phyloP scores from a whole-genome alignment of 371 early-diverging fungal genomes.

The Mortierella sp. region DNA sequence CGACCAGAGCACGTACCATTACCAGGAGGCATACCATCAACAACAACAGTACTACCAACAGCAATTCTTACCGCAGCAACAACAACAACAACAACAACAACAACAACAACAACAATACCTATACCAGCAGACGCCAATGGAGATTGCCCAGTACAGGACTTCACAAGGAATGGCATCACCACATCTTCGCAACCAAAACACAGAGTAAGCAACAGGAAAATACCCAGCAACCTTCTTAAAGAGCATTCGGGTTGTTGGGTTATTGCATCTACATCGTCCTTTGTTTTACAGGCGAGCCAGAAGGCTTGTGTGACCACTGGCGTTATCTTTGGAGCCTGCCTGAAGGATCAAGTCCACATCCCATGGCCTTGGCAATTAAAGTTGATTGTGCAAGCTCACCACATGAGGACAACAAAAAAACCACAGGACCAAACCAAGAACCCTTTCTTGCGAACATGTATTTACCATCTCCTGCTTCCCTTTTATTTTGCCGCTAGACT shows the following conservation, averaged over 20 bases:
- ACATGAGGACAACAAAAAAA: slow-evolving; percentile 6
- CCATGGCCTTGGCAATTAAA: slow-evolving; percentile 7
- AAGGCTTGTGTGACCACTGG: slow-evolving; percentile 1
- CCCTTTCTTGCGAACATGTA: not conserved
- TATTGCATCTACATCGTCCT: not conserved
- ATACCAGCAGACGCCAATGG: slow-evolving; percentile 23
- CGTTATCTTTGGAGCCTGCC: slow-evolving; percentile 1
- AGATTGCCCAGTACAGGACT: slow-evolving; percentile 35
- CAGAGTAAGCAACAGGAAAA: slow-evolving; percentile 27
- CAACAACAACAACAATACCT: slow-evolving; percentile 14
- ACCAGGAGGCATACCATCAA: slow-evolving; percentile 1
- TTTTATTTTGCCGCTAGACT: slow-evolving; percentile 19
- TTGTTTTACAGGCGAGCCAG: not conserved
- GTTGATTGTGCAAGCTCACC: slow-evolving; percentile 9
- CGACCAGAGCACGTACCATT: not conserved
- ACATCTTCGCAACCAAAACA: slow-evolving; percentile 37
- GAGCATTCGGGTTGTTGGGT: not conserved
- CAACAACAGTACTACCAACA: slow-evolving; percentile 14
- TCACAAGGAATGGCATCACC: slow-evolving; percentile 35
- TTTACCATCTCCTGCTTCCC: not conserved
- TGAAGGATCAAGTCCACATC: not conserved
- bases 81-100: slow-evolving; percentile 19
- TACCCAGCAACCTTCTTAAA: not conserved
- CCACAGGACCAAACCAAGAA: slow-evolving; percentile 6
- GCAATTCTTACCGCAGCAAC: slow-evolving; percentile 19